Base-by-base conservation (phyloP, 2,329 filamentous ascomycete species). In the Orbilia oligospora region DNA sequence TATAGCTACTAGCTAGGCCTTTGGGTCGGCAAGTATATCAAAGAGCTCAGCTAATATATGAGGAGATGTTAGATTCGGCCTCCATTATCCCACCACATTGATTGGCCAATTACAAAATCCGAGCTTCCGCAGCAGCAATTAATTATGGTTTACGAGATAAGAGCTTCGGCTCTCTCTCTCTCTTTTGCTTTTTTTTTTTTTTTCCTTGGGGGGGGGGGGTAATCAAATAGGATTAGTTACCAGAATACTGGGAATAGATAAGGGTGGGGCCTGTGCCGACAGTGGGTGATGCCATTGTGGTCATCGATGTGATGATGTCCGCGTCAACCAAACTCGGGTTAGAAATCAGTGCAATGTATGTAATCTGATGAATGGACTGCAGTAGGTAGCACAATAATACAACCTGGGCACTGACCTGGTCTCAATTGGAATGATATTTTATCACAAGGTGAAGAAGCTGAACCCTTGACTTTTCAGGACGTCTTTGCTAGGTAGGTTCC, bases 201-300 rank as follows among this genome's bases (percentile, higher is more conserved):
- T n/a, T n/a, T n/a, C n/a, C n/a, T n/a, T n/a, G n/a, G n/a, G n/a
- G n/a, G n/a, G n/a, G n/a, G n/a, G n/a, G n/a, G n/a, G n/a, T n/a
- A n/a, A n/a, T n/a, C 67, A 46, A 71, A 77, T 77, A 64, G 61
- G 61, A 63, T 77, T 36, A 6, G 61, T 48, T 77, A 77, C 73
- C 73, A 71, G 41, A 61, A 22, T 30, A 36, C 67, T 64, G 73
- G 73, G 53, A 67, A 30, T 49, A 14, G 1, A 12, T 30, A 30
- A 18, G 48, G 27, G 30, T 30, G 48, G 38, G 41, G 44, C n/a
- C n/a, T 48, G 20, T 51, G 27, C 12, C 16, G 18, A 20, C 36
- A 14, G 36, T 53, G 36, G 41, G 44, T 55, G 64, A 44, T 73
- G 61, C 49, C 10, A 56, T 67, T 58, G 20, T 55, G 70, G 41